Conservation (phyloP, 2,329 filamentous ascomycete genomes). For the Aspergillus tubingensis region DNA sequence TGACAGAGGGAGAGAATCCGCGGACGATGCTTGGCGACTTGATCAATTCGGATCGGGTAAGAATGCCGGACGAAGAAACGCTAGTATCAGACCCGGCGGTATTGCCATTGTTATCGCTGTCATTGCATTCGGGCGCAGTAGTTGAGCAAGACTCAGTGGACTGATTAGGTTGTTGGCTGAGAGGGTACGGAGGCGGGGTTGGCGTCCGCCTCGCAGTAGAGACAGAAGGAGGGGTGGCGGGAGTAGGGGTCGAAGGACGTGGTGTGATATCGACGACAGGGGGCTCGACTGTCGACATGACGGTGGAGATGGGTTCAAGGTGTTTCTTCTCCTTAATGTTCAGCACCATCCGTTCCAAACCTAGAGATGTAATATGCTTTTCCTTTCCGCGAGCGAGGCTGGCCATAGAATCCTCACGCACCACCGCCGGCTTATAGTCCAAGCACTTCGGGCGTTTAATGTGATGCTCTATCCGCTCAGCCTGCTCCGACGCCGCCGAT, state of each 20-base stretch:
- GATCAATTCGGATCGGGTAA: constrained; percentile 52
- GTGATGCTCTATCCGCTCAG: constrained; percentile 51
- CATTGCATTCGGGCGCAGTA: constrained; percentile 47
- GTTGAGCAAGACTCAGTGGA: constrained; percentile 65
- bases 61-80: constrained; percentile 56
- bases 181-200: constrained; percentile 35
- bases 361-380: constrained; percentile 88
- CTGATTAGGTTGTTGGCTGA: constrained; percentile 37
- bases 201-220: constrained; percentile 35
- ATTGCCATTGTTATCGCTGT: constrained; percentile 49
- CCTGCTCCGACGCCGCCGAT: constrained; percentile 68
- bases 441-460: constrained; percentile 64
- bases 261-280: constrained; percentile 47
- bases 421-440: constrained; percentile 60
- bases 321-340: constrained; percentile 83
- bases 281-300: constrained; percentile 42
- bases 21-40: constrained; percentile 71
- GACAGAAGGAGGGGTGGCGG: constrained; percentile 35
- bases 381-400: constrained; percentile 73
- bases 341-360: constrained; percentile 90
- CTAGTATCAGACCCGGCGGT: constrained; percentile 60
- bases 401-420: constrained; percentile 57
- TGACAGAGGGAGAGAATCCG: constrained; percentile 78
- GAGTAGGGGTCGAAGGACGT: constrained; percentile 44
- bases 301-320: constrained; percentile 59